Conservation (phyloP, 768 basidiomycete species). For the Cystobasidium ongulense region DNA sequence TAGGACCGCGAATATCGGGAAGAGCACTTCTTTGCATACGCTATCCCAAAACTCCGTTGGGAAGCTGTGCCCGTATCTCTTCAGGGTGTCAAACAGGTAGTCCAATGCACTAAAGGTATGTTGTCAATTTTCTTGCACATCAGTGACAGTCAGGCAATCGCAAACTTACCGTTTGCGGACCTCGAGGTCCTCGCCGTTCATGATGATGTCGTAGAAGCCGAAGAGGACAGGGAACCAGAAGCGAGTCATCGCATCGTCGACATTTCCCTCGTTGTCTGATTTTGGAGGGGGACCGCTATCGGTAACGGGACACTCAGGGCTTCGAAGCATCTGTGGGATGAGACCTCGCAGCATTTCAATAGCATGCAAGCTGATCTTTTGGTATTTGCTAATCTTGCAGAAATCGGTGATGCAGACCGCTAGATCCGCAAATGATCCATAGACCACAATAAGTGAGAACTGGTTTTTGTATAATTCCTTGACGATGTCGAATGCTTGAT, state of each 20-base stretch:
- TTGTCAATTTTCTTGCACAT: not conserved
- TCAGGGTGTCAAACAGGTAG: constrained; percentile 86
- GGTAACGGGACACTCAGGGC: constrained; percentile 56
- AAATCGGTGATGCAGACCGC: constrained; percentile 98
- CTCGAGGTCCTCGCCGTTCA: constrained; percentile 98
- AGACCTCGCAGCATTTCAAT: constrained; percentile 92
- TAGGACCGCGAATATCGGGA: constrained; percentile 95
- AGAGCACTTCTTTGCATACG: constrained; percentile 89
- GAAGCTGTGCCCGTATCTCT: constrained; percentile 75
- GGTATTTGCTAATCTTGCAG: constrained; percentile 98
- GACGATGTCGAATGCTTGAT: constrained; percentile 91
- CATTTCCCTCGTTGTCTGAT: constrained; percentile 41
- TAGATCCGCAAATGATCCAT: constrained; percentile 90
- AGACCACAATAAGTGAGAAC: constrained; percentile 78
- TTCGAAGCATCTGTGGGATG: constrained; percentile 81
- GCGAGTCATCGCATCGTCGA: constrained; percentile 54
- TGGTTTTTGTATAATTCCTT: constrained; percentile 81
- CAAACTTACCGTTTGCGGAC: constrained; percentile 78
- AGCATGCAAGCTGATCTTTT: constrained; percentile 90
- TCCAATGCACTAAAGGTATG: constrained; percentile 68
- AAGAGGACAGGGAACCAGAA: constrained; percentile 96
- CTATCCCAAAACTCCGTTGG: constrained; percentile 93
- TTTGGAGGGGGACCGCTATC: constrained; percentile 29
- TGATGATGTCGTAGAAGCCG: constrained; percentile 98
- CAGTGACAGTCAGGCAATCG: not conserved